Evolutionary conservation across 768 basidiomycete genomes (phyloP).

Genomic region (Mycena pura): DNA sequence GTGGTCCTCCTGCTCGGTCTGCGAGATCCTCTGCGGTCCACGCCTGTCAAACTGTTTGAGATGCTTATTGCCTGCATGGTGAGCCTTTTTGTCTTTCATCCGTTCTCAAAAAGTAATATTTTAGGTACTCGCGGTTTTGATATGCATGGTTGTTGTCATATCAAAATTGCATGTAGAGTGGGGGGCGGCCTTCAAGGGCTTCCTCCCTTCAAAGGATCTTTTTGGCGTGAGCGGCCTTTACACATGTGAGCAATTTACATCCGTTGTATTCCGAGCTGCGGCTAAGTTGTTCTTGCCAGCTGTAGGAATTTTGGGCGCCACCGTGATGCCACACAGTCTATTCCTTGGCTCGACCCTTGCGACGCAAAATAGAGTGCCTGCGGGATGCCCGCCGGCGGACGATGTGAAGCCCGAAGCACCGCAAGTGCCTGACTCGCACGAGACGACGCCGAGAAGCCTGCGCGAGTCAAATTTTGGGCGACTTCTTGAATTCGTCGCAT

Average conservation of each 20-base stretch:
- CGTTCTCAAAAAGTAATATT: slow-evolving; percentile 8
- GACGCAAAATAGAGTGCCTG: slow-evolving; percentile 75
- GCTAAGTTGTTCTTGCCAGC: slow-evolving; percentile 5
- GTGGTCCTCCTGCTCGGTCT: slow-evolving; percentile 75
- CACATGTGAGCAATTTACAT: slow-evolving; percentile 55
- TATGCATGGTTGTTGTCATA: slow-evolving; percentile 82
- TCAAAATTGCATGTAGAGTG: slow-evolving; percentile 74
- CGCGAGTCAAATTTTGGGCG: slow-evolving; percentile 8
- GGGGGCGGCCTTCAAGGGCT: slow-evolving; percentile 77
- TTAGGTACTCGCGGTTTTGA: slow-evolving; percentile 73
- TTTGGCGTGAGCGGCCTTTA: slow-evolving; percentile 65
- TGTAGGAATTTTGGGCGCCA: slow-evolving; percentile 81
- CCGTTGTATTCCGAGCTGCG: background rate
- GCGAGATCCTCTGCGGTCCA: slow-evolving; percentile 70
- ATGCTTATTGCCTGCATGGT: slow-evolving; percentile 68
- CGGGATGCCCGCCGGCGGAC: slow-evolving; percentile 31
- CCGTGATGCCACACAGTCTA: slow-evolving; percentile 94
- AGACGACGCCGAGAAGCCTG: slow-evolving; percentile 16
- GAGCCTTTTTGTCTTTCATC: slow-evolving; percentile 27
- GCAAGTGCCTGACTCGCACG: slow-evolving; percentile 28
- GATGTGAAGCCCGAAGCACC: slow-evolving; percentile 25
- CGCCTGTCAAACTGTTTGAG: slow-evolving; percentile 75
- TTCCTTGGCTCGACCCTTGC: slow-evolving; percentile 88
- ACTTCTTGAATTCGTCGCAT: slow-evolving; percentile 34
- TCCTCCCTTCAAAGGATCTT: slow-evolving; percentile 71